Base-by-base conservation (phyloP, 345 rosid genomes). In the Boechera stricta region DNA sequence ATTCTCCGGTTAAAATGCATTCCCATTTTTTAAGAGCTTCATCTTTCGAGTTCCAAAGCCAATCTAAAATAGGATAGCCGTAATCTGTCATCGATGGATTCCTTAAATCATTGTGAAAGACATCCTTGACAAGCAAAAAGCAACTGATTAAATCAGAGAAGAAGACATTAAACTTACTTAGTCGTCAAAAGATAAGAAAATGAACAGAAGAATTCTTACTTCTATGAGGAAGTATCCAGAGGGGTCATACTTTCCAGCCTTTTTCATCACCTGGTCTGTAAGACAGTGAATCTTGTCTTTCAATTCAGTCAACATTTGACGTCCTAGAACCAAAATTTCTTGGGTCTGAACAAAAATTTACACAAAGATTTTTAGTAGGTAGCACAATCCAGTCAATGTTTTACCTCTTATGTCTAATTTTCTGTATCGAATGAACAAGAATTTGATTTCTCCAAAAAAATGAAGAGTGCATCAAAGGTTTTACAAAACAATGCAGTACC, bases 201-300 rank as follows among this genome's bases (percentile, higher is more conserved):
- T 7, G 16, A 64, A 48, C 10, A 55, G 42, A 49, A 49, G 4
- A 18, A 47, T 67, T 48, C 81, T 79, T 81, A 91, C 98, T 81
- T 92, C 97, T 66, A 94, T 83, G 72, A 92, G 88, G 79, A 94
- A 92, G 86, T 88, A 94, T 77, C 98, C 98, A 29, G 98, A 94
- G 36, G 91, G 90, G 85, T 89, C 92, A 21, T 86, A 77, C 64
- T 32, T 75, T 29, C 84, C 89, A 33, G 95, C 90, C 84, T 84
- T 92, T 71, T 75, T 84, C 99, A 89, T 92, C 82, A 84, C 71
- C 66, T 87, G 88, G 77, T 92, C 96, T 15, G 89, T 86, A 76
- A 67, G 58, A 83, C 97, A 95, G 79, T 83, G 86, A 59, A 95
- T 95, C 82, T 81, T 87, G 84, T 94, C 98, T 81, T 83, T 89